Evolutionary conservation across 2,329 filamentous ascomycete genomes (phyloP).

Genomic region (Magnaporthiopsis rhizophila): DNA sequence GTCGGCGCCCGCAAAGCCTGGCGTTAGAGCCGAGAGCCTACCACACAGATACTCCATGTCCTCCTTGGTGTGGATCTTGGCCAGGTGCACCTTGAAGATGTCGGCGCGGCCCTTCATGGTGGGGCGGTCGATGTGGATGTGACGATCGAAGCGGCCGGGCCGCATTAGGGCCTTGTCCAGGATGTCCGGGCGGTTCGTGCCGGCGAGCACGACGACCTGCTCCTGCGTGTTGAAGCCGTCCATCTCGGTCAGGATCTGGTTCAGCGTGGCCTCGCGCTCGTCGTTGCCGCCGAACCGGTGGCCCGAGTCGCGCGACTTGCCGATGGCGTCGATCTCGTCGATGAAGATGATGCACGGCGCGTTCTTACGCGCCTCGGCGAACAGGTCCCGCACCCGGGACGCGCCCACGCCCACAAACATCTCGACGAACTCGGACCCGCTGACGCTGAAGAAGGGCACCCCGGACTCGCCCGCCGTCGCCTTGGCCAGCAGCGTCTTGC

Average conservation of each 20-base stretch:
- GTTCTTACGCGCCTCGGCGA: slow-evolving; percentile 89
- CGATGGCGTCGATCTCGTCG: slow-evolving; percentile 97
- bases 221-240: slow-evolving; percentile 97
- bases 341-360: slow-evolving; percentile 99
- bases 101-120: slow-evolving; percentile 96
- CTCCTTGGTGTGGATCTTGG: slow-evolving; percentile 89
- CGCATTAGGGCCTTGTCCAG: slow-evolving; percentile 94
- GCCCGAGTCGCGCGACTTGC: slow-evolving; percentile 76
- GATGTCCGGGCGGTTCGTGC: slow-evolving; percentile 91
- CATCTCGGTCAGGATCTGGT: slow-evolving; percentile 99
- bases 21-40: slow-evolving; percentile 83
- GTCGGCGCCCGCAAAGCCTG: slow-evolving; percentile 94
- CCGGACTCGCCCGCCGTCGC: slow-evolving; percentile 94
- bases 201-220: slow-evolving; percentile 92
- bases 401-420: slow-evolving; percentile 99
- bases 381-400: slow-evolving; percentile 88
- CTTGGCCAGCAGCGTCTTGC: slow-evolving; percentile 96
- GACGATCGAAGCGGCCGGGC: slow-evolving; percentile 91
- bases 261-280: slow-evolving; percentile 91
- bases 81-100: slow-evolving; percentile 90
- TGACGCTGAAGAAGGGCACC: slow-evolving; percentile 97
- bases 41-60: slow-evolving; percentile 83
- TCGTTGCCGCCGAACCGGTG: slow-evolving; percentile 84
- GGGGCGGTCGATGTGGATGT: slow-evolving; percentile 89
- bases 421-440: slow-evolving; percentile 97